Base-by-base conservation (phyloP, 1,284 basidiomycete species). In the Laetiporus sulphureus region DNA sequence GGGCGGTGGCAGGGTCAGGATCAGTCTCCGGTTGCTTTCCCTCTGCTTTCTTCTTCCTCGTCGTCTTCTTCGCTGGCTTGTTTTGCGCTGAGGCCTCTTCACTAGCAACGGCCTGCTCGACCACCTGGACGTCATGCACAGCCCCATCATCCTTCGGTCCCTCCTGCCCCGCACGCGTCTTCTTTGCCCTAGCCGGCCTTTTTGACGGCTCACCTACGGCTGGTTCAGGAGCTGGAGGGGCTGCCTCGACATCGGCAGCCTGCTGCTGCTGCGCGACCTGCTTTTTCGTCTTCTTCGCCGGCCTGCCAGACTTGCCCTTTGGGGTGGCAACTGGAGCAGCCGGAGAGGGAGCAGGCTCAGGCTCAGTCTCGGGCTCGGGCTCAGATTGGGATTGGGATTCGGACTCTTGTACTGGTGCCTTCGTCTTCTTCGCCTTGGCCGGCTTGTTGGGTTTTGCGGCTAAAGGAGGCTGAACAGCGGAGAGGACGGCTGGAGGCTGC, bases 361-460 rank as follows among this genome's bases (percentile, higher is more conserved):
- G 16, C 5, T 30, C 37, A 11, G 11, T 21, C 6, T n/a, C 2
- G 27, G 5, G 27, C 21, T 19, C 21, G 16, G 11, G 34, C 21
- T 38, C 40, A n/a, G 38, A 33, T n/a, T 40, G 45, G 7, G 23
- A n/a, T 16, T n/a, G 40, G 12, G n/a, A 13, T 37, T 36, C 27
- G 18, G 12, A 3, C 18, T 41, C 29, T 21, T 11, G 7, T 15
- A 15, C 15, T 18, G 31, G 36, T 7, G 13, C 12, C 22, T 32
- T 38, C 22, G 16, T 32, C 40, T 38, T 25, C 35, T 42, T 32
- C 33, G 36, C 29, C 35, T 51, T 53, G 13, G 41, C 21, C 36
- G 48, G 41, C 36, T 45, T 42, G 25, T 36, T 36, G 11, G 40
- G 6, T 12, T 45, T 42, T 2, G 24, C n/a, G n/a, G n/a, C 5